Evolutionary conservation across 2,329 filamentous ascomycete species (phyloP).

Genomic region (Fusarium sp.): DNA sequence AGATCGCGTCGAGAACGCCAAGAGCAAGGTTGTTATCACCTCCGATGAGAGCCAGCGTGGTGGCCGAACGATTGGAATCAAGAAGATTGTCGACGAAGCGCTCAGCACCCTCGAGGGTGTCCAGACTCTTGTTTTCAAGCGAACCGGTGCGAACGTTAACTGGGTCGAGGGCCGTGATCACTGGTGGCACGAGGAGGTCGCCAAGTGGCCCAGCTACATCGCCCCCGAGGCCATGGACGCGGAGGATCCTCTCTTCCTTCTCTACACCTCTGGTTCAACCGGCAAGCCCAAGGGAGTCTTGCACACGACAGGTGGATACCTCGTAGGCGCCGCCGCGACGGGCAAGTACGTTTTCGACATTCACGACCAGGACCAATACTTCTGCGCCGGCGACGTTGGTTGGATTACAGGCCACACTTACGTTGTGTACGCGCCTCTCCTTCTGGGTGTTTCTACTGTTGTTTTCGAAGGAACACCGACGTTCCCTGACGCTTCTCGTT

Average conservation of each 20-base stretch:
- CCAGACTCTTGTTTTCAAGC: conserved; percentile 87
- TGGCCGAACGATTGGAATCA: conserved; percentile 91
- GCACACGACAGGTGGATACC: conserved; percentile 92
- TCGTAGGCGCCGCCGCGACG: conserved; percentile 86
- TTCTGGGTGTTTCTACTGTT: conserved; percentile 88
- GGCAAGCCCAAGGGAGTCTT: conserved; percentile 97
- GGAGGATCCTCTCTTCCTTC: conserved; percentile 91
- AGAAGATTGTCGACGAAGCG: conserved; percentile 95
- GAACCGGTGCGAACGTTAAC: conserved; percentile 86
- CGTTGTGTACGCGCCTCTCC: conserved; percentile 89
- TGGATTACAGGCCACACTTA: conserved; percentile 99
- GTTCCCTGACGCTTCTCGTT: conserved; percentile 92
- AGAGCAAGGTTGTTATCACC: conserved; percentile 91
- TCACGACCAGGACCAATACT: conserved; percentile 87
- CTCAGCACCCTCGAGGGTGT: conserved; percentile 84
- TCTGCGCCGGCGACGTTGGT: conserved; percentile 94
- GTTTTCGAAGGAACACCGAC: conserved; percentile 96
- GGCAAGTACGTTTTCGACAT: conserved; percentile 98
- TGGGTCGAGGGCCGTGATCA: conserved; percentile 85
- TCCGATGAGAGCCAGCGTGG: conserved; percentile 94
- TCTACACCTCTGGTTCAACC: conserved; percentile 95
- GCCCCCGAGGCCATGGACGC: conserved; percentile 85
- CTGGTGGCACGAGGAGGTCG: conserved; percentile 97
- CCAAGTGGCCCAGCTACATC: conserved; percentile 91
- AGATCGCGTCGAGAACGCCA: conserved; percentile 87